Conservation (phyloP, 177 flowering plant genomes). For the Vitis hybrid region DNA sequence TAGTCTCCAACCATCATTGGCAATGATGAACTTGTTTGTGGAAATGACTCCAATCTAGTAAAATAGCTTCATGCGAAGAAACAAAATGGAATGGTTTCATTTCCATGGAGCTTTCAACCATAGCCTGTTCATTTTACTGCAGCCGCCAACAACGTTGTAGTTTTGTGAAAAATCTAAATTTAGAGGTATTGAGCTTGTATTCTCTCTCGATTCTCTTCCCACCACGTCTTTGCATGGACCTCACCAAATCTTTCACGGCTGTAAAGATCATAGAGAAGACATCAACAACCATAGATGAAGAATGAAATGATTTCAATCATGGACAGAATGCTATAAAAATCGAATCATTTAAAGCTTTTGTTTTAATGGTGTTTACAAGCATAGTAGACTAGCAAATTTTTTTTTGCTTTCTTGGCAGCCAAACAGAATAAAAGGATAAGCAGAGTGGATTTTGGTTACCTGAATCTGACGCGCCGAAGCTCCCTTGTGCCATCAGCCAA, state of each 20-base stretch:
- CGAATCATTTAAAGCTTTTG: too few species aligned
- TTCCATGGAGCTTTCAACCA: constrained; percentile 1
- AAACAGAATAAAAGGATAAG: background rate
- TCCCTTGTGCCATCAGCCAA: constrained; percentile 86
- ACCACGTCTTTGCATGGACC: constrained; percentile 86
- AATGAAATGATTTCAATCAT: background rate
- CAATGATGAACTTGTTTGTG: too few species aligned
- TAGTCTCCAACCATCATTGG: too few species aligned
- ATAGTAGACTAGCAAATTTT: background rate
- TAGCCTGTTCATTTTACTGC: background rate
- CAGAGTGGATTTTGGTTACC: constrained; percentile 32
- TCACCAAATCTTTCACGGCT: constrained; percentile 97
- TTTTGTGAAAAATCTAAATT: background rate
- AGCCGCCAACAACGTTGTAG: background rate
- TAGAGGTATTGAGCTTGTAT: constrained; percentile 94
- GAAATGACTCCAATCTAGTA: too few species aligned
- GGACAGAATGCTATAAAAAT: background rate
- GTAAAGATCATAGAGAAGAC: constrained; percentile 13
- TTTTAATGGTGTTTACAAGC: too few species aligned
- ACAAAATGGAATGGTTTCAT: constrained; percentile 11
- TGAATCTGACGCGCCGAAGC: constrained; percentile 93
- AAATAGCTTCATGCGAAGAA: background rate
- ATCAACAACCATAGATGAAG: background rate
- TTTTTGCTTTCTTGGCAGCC: background rate
- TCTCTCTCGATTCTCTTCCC: constrained; percentile 96